These are phyloP conservation scores for Bruguiera gymnorhiza DNA, from an alignment of 345 rosid genomes.

Conservation along the genomic window DNA sequence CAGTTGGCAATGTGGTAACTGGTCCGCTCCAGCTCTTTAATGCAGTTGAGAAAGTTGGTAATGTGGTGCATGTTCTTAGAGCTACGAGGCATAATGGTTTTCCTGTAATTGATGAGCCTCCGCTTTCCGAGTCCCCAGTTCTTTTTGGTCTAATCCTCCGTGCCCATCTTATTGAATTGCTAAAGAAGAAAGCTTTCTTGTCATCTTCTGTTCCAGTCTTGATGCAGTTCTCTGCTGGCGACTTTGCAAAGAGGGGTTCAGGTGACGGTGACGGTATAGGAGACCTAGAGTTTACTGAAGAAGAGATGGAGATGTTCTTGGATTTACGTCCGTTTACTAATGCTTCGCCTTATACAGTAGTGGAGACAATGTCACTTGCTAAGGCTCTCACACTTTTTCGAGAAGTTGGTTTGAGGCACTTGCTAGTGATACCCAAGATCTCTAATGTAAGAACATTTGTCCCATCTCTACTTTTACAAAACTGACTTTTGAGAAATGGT, in stretches of 20 bases:
- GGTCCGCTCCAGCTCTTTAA: slow-evolving; percentile 74
- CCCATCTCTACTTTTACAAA: slow-evolving; percentile 8
- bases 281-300: slow-evolving; percentile 63
- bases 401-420: slow-evolving; percentile 82
- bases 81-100: slow-evolving; percentile 76
- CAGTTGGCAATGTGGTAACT: slow-evolving; percentile 70
- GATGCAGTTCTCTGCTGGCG: slow-evolving; percentile 46
- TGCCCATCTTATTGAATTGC: slow-evolving; percentile 63
- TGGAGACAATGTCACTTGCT: slow-evolving; percentile 92
- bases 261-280: slow-evolving; percentile 57
- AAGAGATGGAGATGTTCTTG: slow-evolving; percentile 83
- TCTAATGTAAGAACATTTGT: slow-evolving; percentile 48
- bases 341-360: slow-evolving; percentile 89
- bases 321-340: slow-evolving; percentile 87
- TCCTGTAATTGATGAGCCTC: slow-evolving; percentile 73
- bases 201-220: slow-evolving; percentile 42
- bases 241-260: slow-evolving; percentile 76
- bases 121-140: slow-evolving; percentile 42
- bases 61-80: slow-evolving; percentile 66
- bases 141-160: slow-evolving; percentile 78
- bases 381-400: slow-evolving; percentile 84
- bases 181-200: slow-evolving; percentile 66
- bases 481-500: background rate
- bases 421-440: slow-evolving; percentile 74
- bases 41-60: slow-evolving; percentile 75